Base-by-base conservation (phyloP, 345 rosid genomes). In the Atalantia buxifolia region DNA sequence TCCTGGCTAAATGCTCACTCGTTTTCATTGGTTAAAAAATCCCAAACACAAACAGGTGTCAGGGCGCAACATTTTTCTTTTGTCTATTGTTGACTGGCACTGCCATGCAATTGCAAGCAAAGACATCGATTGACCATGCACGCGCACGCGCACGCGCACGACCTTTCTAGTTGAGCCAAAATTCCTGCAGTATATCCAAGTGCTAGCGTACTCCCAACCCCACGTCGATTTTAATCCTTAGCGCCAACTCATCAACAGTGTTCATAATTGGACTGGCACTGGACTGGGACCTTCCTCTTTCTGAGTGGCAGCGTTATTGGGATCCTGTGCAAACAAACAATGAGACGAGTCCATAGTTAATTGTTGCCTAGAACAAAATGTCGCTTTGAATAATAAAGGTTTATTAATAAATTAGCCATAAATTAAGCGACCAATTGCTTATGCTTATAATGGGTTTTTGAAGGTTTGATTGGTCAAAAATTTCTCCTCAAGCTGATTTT, bases 141-240 rank as follows among this genome's bases (percentile, higher is more conserved):
- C 87, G 87, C 87, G 78, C 64, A 73, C 65, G 28, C 14, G 85
- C 85, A 84, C 87, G 86, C 86, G 78, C 63, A 73, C 65, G 28
- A 10, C 83, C 77, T 75, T 50, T 77, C 79, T 83, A 68, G 73
- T 12, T 7, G 1, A 1, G 18, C 18, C 18, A 45, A 21, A 27
- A 38, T 59, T 66, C 69, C 61, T 4, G 19, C 55, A 9, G 30
- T 76, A 4, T 56, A 33, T 69, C 16, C 72, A 12, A 1, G 36
- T 30, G 62, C 50, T 50, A 1, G 36, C 35, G 59, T 62, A 22
- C 18, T 68, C 33, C 40, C 63, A 38, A 25, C 79, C 40, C 31
- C 27, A 31, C 48, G 12, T 68, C 28, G 25, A 40, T 36, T 42
- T 21, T 40, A 33, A 2, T 28, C 42, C 19, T 67, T 1, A 50